Evolutionary conservation across 2,329 filamentous ascomycete genomes (phyloP).

Genomic region (Elsinoe batatas): DNA sequence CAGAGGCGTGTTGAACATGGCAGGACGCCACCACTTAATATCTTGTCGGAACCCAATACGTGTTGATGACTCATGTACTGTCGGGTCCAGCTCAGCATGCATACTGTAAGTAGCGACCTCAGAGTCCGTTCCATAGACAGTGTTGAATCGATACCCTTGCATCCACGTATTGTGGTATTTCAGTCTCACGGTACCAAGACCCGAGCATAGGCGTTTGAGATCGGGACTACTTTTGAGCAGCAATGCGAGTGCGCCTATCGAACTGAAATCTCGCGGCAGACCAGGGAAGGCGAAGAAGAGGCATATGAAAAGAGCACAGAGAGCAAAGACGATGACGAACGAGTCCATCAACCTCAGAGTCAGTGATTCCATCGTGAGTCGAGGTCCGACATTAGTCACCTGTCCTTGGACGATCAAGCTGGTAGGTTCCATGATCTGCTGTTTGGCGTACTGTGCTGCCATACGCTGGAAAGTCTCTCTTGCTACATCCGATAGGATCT

Average conservation of each 20-base stretch:
- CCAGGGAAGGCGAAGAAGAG: conserved; percentile 3
- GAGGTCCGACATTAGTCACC: background rate
- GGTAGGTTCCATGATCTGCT: background rate
- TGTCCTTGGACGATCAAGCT: background rate
- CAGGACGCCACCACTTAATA: conserved; percentile 6
- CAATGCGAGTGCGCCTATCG: background rate
- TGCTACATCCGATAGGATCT: no score
- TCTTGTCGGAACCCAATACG: no score
- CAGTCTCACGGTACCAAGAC: background rate
- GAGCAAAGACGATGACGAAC: background rate
- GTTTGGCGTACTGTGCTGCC: background rate
- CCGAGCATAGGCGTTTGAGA: background rate
- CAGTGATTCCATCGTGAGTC: background rate
- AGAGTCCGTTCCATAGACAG: no score
- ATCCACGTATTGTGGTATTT: no score
- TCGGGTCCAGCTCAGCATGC: background rate
- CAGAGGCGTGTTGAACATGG: background rate
- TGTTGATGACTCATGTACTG: background rate
- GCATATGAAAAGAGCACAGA: background rate
- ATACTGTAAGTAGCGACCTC: no score
- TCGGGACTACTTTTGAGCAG: background rate
- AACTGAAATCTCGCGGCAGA: background rate
- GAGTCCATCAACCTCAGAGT: background rate
- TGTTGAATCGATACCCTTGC: no score
- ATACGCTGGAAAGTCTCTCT: background rate